Base-by-base conservation (phyloP, 352 stramenopile genomes). In the Globisporangium takayamanum region DNA sequence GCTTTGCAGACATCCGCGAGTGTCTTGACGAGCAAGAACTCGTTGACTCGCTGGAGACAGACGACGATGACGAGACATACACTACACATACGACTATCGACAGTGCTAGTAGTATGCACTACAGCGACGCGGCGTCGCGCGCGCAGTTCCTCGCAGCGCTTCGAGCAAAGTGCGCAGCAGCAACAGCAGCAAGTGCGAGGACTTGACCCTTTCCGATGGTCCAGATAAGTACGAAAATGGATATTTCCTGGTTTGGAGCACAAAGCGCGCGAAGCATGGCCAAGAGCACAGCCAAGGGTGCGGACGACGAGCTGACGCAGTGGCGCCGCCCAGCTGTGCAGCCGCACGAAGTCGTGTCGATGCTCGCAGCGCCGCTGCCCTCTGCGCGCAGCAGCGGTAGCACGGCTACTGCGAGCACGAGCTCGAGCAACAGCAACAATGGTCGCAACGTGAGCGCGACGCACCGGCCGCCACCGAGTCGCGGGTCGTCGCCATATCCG, bases 1-100 rank as follows among this genome's bases (percentile, higher is more conserved):
- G 57, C 57, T 57, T 62, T 46, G 49, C 45, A 2, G 57, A 57
- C 57, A 62, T 62, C 33, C 57, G 28, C 28, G 41, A 20, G 49
- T 62, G 57, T 52, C 57, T 62, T 5, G 25, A 57, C 7, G 57
- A 62, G 8, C 57, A 62, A 28, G 18, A 37, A 1, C 16, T 44
- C 6, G 25, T 55, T 5, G 50, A 55, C 11, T 15, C 22, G 15
- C 15, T 20, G 7, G 33, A 11, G 11, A 4, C n/a, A 3, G 33
- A 45, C 4, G 30, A 18, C n/a, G 30, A n/a, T 41, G 48, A 25
- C 8, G 47, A 53, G 12, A 22, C 30, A 4, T 33, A 26, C 39
- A n/a, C 36, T 14, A 12, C 11, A 4, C 5, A 15, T 33, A 15
- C 5, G 45, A 22, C n/a, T 6, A 28, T 10, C 5, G 18, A 1